Evolutionary conservation across 768 basidiomycete genomes (phyloP), one percentile per base, ranked within the genome.

Genomic region (Trichaptum fuscoviolaceum): DNA sequence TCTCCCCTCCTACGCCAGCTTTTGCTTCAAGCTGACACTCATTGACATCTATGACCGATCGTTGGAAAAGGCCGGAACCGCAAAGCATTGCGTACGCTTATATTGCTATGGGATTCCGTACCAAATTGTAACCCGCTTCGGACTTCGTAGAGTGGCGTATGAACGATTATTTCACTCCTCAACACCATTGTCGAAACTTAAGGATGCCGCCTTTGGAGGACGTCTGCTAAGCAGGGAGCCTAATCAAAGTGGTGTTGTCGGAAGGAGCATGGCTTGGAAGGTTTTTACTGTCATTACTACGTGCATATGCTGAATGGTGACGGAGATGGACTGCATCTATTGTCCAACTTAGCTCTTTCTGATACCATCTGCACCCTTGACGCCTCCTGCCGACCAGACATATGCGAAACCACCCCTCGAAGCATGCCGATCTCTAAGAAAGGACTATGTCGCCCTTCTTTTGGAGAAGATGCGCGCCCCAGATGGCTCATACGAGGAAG

Each of bases 221-320:
- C 83, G 85, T 18, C 74, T 93, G 20, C 84, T 88, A 69, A 73
- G 75, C 63, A 71, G 77, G 26, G 73, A 78, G 4, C 77, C 81
- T 65, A 77, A 75, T 65, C 73, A 77, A 2, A 73, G 80, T 35
- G 86, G 83, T 62, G 79, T 90, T 8, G 76, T 85, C 66, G 93
- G 93, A n/a, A 81, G 93, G 71, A 93, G 92, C 75, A 76, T 95
- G 66, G 87, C 86, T 63, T 95, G 93, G 93, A 95, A 94, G 89
- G 92, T 90, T 69, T 68, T 73, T 71, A 9, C 23, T 30, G 20
- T 58, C 20, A 42, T 20, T 57, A 15, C 18, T 63, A 42, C 18
- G 12, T 25, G 35, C 25, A 35, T 10, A 36, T 66, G 10, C 24
- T 36, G 17, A 64, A 25, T 36, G 10, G 36, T 30, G n/a, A 52